Evolutionary conservation across 2,329 filamentous ascomycete species (phyloP).

Genomic region (Fusarium pseudograminearum): DNA sequence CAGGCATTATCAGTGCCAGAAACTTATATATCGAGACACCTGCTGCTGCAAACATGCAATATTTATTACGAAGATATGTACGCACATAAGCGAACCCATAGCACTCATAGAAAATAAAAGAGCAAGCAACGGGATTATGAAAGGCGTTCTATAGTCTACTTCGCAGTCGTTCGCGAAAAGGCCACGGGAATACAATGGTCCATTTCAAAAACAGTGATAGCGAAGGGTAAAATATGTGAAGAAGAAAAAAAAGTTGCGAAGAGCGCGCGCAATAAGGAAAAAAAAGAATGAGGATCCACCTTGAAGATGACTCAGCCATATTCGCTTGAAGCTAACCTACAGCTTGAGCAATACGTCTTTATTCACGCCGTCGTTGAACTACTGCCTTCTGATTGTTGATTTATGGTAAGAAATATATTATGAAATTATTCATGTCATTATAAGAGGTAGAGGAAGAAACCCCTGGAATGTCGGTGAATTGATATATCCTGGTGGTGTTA

Average conservation of each 20-base stretch:
- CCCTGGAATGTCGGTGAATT: background rate
- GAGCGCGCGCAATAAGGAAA: slow-evolving; percentile 13
- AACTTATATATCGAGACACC: background rate
- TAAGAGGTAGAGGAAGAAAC: background rate
- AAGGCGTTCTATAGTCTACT: slow-evolving; percentile 67
- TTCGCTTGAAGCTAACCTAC: background rate
- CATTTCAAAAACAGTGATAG: slow-evolving; percentile 53
- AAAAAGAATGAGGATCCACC: slow-evolving; percentile 35
- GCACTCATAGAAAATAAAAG: slow-evolving; percentile 58
- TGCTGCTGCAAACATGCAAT: background rate
- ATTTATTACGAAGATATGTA: slow-evolving; percentile 57
- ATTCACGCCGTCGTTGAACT: background rate
- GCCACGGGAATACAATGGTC: slow-evolving; percentile 52
- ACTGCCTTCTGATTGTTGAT: background rate
- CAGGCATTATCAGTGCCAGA: background rate
- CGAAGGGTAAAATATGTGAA: slow-evolving; percentile 62
- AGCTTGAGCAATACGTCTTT: background rate
- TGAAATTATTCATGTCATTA: background rate
- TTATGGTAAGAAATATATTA: background rate
- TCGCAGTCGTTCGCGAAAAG: slow-evolving; percentile 62
- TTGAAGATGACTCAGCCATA: slow-evolving; percentile 41
- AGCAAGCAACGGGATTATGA: slow-evolving; percentile 71
- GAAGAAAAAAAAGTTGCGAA: slow-evolving; percentile 46
- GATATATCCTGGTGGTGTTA: background rate
- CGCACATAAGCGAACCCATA: slow-evolving; percentile 73